Percentiles rank a stretch among this genome's conserved stretches.
phyloP scores from a whole-genome alignment of 176 grass and related monocot genomes.

The Carex parvula region DNA sequence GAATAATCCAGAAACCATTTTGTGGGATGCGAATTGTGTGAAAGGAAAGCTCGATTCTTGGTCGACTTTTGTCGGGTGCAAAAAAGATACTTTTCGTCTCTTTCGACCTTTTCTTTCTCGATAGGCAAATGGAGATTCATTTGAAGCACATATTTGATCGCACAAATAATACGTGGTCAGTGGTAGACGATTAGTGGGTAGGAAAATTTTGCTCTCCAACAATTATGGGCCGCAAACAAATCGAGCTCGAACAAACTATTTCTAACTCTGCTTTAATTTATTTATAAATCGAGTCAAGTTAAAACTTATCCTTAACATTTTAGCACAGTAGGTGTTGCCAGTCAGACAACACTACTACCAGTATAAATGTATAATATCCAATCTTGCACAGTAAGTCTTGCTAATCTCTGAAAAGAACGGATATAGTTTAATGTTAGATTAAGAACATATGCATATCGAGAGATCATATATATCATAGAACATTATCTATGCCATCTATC shows the following conservation, averaged over 20 bases:
- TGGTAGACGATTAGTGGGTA: not conserved
- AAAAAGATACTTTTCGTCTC: not conserved
- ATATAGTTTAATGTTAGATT: too few species aligned
- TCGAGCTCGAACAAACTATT: too few species aligned
- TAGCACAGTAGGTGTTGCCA: too few species aligned
- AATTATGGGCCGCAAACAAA: not conserved
- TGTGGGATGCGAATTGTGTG: not conserved
- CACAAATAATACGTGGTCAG: not conserved
- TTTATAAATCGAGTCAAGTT: too few species aligned
- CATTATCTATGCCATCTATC: too few species aligned
- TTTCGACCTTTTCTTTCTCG: not conserved
- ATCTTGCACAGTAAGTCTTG: too few species aligned
- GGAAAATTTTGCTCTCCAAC: not conserved
- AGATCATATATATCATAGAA: too few species aligned
- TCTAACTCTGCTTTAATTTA: not conserved
- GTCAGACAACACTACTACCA: too few species aligned
- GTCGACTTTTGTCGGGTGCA: not conserved
- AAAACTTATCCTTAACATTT: too few species aligned
- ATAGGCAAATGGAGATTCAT: not conserved
- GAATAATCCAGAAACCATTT: not conserved
- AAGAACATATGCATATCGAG: too few species aligned
- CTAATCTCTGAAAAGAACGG: too few species aligned
- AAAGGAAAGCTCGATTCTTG: not conserved
- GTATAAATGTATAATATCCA: too few species aligned
- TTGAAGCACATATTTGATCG: not conserved